A percentile compares a stretch with the other conserved stretches of the same genome.
Conservation (phyloP, 805 yeast genomes). For the Starmerella apicola region DNA sequence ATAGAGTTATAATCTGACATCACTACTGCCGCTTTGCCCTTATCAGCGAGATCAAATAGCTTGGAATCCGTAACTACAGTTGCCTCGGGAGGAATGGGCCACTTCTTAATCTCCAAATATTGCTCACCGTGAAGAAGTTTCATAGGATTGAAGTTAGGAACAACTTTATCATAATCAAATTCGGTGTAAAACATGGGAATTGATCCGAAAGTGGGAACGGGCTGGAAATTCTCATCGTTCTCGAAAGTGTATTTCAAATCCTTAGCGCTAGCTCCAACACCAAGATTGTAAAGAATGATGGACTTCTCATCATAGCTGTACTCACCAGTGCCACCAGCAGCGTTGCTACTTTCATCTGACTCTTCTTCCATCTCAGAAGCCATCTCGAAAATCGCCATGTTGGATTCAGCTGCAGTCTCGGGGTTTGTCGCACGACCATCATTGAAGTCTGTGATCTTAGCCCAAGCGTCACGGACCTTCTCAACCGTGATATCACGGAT, state of each 20-base stretch:
- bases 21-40: conserved; percentile 70
- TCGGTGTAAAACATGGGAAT: conserved; percentile 65
- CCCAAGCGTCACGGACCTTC: conserved; percentile 55
- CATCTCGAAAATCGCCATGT: conserved; percentile 55
- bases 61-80: conserved; percentile 44
- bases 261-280: conserved; percentile 69
- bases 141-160: conserved; percentile 80
- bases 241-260: conserved; percentile 77
- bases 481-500: conserved; percentile 49
- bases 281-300: conserved; percentile 73
- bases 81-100: conserved; percentile 69
- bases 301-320: conserved; percentile 56
- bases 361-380: conserved; percentile 36
- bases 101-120: conserved; percentile 60
- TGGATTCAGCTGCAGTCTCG: conserved; percentile 58
- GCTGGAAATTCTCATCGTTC: conserved; percentile 63
- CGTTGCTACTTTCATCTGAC: conserved; percentile 34
- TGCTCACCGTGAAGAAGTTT: conserved; percentile 91
- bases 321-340: conserved; percentile 36
- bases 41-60: conserved; percentile 68
- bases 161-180: conserved; percentile 46
- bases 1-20: conserved; percentile 65
- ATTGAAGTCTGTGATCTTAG: conserved; percentile 51
- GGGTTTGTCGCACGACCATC: conserved; percentile 43
- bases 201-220: conserved; percentile 80